These are phyloP conservation scores for Mrakia hoshinonis DNA, from an alignment of 768 basidiomycete species.

Conservation along the genomic window DNA sequence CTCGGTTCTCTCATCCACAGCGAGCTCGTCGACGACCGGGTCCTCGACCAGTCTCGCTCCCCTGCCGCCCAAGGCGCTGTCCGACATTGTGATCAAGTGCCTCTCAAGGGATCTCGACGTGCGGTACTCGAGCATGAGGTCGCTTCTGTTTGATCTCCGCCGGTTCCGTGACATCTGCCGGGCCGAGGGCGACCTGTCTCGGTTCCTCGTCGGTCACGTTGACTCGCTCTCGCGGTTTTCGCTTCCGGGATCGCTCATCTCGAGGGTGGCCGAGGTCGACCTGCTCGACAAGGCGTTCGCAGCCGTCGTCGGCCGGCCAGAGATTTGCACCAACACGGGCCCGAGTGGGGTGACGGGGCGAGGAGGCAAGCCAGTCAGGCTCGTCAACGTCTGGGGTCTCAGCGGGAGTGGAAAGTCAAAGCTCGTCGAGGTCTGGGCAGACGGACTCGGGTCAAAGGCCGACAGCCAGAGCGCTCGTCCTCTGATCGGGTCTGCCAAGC, in stretches of 20 bases:
- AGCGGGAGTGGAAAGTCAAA: slow-evolving; percentile 15
- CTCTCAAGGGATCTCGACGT: slow-evolving; percentile 32
- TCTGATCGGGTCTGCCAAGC: slow-evolving; percentile 45
- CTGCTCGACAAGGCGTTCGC: slow-evolving; percentile 20
- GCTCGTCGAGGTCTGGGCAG: slow-evolving; percentile 12
- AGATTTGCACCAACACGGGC: too few species aligned
- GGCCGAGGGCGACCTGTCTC: slow-evolving; percentile 24
- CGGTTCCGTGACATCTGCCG: slow-evolving; percentile 30
- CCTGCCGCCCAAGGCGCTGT: slow-evolving; percentile 30
- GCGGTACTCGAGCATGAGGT: slow-evolving; percentile 33
- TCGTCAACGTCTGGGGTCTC: slow-evolving; percentile 30
- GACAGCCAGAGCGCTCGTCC: background rate
- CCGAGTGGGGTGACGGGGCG: background rate
- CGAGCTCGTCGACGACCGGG: too few species aligned
- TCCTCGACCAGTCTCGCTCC: background rate
- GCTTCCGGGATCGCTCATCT: slow-evolving; percentile 27
- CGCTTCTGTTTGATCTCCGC: slow-evolving; percentile 35
- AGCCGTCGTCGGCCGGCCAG: background rate
- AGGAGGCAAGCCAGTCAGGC: background rate
- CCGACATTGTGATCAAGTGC: slow-evolving; percentile 35
- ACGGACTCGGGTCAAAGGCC: background rate
- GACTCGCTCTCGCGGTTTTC: slow-evolving; percentile 29
- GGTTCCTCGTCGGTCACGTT: slow-evolving; percentile 33
- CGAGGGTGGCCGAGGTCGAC: slow-evolving; percentile 30
- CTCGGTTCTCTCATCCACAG: background rate